These are phyloP conservation scores for Apostasia shenzhenica DNA, from an alignment of 106 monocot species.

Conservation along the genomic window DNA sequence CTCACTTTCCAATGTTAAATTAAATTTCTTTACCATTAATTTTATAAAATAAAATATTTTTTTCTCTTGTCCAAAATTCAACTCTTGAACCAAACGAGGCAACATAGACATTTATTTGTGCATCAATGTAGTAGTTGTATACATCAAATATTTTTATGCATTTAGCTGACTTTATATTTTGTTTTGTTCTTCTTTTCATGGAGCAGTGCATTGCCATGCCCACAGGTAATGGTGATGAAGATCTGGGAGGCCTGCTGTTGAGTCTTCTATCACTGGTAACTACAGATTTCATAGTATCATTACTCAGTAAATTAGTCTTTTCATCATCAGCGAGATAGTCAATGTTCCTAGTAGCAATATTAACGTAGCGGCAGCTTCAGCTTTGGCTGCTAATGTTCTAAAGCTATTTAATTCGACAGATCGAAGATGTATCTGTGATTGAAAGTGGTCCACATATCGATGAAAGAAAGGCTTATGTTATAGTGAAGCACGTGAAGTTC, in stretches of 20 bases:
- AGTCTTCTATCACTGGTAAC: conserved; percentile 48
- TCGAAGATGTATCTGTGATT: conserved; percentile 57
- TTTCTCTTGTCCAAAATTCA: too few species aligned
- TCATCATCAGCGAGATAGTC: neutral
- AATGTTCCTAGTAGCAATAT: too few species aligned
- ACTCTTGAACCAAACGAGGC: too few species aligned
- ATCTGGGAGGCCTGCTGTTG: conserved; percentile 33
- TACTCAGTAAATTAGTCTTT: neutral
- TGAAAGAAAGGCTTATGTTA: conserved; percentile 50
- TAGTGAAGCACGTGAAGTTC: conserved; percentile 60
- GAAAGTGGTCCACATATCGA: conserved; percentile 77
- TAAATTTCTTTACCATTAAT: too few species aligned
- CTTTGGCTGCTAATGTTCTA: neutral
- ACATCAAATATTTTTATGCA: too few species aligned
- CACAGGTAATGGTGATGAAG: conserved; percentile 43
- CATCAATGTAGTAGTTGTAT: too few species aligned
- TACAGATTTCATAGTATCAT: too few species aligned
- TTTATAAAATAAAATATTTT: too few species aligned
- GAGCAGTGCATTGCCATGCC: conserved; percentile 51
- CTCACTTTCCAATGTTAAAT: too few species aligned
- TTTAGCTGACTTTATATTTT: too few species aligned
- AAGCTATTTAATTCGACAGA: conserved; percentile 17
- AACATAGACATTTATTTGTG: too few species aligned
- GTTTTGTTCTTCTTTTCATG: conserved; percentile 1
- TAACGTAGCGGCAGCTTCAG: neutral